Evolutionary conservation across 305 asterid genomes (phyloP).

Genomic region (Nicotiana rustica): DNA sequence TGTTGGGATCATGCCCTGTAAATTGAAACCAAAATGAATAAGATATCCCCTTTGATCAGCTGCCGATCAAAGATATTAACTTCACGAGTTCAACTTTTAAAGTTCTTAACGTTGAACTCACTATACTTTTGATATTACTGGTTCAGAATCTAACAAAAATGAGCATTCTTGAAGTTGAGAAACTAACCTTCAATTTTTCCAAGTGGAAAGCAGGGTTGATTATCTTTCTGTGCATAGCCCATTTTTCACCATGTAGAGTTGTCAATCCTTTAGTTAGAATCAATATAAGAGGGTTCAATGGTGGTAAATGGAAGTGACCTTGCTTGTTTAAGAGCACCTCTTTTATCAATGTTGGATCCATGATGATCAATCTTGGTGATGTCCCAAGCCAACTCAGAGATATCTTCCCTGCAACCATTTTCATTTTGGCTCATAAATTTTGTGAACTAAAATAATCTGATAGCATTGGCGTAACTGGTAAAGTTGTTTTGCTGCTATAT

Average conservation of each 20-base stretch:
- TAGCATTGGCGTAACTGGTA: too few species aligned
- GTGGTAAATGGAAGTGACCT: slow-evolving; percentile 53
- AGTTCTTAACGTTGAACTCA: not conserved
- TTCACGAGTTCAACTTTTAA: not conserved
- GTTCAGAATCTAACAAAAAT: not conserved
- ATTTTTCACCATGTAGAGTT: slow-evolving; percentile 54
- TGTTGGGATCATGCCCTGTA: slow-evolving; percentile 53
- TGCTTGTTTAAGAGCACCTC: slow-evolving; percentile 54
- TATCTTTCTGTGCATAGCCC: slow-evolving; percentile 59
- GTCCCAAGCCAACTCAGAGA: slow-evolving; percentile 56
- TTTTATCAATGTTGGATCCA: slow-evolving; percentile 55
- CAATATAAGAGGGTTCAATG: slow-evolving; percentile 46
- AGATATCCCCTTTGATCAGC: not conserved
- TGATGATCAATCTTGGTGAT: slow-evolving; percentile 50
- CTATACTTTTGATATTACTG: too few species aligned
- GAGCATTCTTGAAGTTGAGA: not conserved
- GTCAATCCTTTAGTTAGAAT: slow-evolving; percentile 57
- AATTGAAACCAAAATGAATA: slow-evolving; percentile 16
- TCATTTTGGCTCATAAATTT: not conserved
- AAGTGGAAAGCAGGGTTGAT: slow-evolving; percentile 58
- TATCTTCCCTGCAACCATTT: slow-evolving; percentile 47
- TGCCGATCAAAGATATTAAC: not conserved
- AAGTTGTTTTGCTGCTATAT: too few species aligned
- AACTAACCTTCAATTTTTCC: slow-evolving; percentile 56
- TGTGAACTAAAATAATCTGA: not conserved